These are phyloP conservation scores for Magnaporthiopsis poae DNA, from an alignment of 2,329 filamentous ascomycete genomes.

Conservation along the genomic window DNA sequence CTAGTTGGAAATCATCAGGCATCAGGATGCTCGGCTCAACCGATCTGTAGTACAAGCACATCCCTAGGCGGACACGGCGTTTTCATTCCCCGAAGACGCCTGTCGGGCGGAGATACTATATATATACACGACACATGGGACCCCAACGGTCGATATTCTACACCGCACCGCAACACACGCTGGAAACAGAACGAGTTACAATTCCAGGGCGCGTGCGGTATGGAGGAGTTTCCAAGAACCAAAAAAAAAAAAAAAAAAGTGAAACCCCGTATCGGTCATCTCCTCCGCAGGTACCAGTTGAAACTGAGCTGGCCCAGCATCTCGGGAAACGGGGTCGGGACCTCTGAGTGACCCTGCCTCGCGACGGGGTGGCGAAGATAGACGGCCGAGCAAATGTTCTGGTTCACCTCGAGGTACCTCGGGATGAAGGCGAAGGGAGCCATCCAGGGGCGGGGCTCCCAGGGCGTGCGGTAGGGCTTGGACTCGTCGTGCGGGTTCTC, in stretches of 20 bases:
- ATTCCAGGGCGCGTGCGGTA: no score
- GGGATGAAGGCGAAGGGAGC: constrained; percentile 89
- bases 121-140: not conserved
- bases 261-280: constrained; percentile 35
- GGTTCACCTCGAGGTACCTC: constrained; percentile 92
- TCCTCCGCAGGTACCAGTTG: constrained; percentile 83
- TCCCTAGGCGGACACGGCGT: not conserved
- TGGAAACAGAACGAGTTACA: no score
- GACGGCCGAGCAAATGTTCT: constrained; percentile 89
- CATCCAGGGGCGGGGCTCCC: constrained; percentile 81
- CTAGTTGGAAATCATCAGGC: not conserved
- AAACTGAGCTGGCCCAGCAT: constrained; percentile 71
- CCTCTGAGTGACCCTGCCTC: constrained; percentile 66
- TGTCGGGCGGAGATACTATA: not conserved
- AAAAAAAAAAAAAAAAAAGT: not conserved
- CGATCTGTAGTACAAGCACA: not conserved
- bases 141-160: not conserved
- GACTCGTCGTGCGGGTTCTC: constrained; percentile 66
- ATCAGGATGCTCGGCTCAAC: not conserved
- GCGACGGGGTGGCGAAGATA: constrained; percentile 92
- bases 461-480: constrained; percentile 87
- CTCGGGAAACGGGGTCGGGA: constrained; percentile 70
- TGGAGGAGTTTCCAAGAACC: no score
- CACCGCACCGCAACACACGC: not conserved
- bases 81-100: not conserved